Base-by-base conservation (phyloP, 1,284 basidiomycete genomes). In the Ustilago sp. region DNA sequence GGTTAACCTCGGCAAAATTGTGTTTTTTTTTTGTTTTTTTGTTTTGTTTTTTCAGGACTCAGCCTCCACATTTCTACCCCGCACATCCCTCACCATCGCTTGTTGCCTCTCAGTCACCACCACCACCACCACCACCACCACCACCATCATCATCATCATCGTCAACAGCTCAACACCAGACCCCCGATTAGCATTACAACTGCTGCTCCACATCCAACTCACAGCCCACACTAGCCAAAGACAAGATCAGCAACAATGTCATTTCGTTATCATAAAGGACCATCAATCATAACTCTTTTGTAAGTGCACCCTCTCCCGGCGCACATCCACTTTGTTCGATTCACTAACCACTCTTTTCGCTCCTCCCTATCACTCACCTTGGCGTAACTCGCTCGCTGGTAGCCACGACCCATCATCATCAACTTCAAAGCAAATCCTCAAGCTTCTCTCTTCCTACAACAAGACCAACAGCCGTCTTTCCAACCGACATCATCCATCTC, bases 231-330 rank as follows among this genome's bases (percentile, higher is more conserved):
- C 13, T 17, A n/a, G 7, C 17, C 8, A 34, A 4, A n/a, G 35
- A 36, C 3, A 45, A 45, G 3, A 28, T 28, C 43, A 38, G 43
- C 7, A 31, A 36, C 8, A 32, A 77, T 77, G 74, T 77, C 74
- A 41, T 58, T 73, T 28, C 50, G 74, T 15, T 77, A 69, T 35
- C 74, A 77, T 45, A 62, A 65, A 36, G 69, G 69, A 13, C 69
- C 74, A 1, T 62, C 69, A 11, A 68, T 77, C 63, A 63, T 77
- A 17, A 77, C 74, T 2, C 66, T 77, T 15, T 77, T 77, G 72
- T 74, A 63, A 63, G 70, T 60, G 17, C 13, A 13, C 11, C n/a
- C 19, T 17, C 17, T 35, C 19, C 45, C 23, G 23, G 23, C 23
- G 23, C 23, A 2, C 59, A n/a, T 45, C 32, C 36, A 28, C 34